Conservation (phyloP, 257 asterid species). For the Lycium barbarum region DNA sequence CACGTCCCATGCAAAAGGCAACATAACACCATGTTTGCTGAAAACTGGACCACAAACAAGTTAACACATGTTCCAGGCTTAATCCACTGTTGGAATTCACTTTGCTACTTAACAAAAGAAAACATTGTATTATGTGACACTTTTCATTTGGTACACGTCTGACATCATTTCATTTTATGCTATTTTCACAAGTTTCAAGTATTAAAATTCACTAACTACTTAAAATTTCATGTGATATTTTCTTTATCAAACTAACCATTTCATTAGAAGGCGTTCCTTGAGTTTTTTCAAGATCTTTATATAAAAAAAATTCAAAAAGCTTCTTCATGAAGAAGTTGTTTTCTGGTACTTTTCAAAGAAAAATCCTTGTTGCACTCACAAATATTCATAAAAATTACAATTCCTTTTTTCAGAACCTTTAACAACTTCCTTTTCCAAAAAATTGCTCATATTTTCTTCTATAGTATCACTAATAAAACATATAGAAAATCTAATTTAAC, state of each 20-base stretch:
- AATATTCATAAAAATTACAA: neutral
- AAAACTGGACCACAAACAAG: neutral
- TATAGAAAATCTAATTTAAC: too few relatives aligned
- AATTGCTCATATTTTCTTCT: neutral
- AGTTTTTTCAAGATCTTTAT: neutral
- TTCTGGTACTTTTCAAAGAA: neutral
- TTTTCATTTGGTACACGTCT: neutral
- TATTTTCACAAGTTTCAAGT: neutral
- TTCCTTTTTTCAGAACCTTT: neutral
- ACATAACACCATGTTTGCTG: conserved; percentile 5
- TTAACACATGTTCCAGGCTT: neutral
- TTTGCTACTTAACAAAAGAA: conserved; percentile 10
- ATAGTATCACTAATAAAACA: neutral
- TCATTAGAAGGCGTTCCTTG: neutral
- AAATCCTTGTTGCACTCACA: neutral
- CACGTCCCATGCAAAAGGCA: neutral
- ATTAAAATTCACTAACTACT: neutral
- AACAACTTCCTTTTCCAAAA: neutral
- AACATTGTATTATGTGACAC: neutral
- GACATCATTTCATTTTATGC: neutral
- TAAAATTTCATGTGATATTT: neutral
- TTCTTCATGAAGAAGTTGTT: neutral
- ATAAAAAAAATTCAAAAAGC: neutral
- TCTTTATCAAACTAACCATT: neutral
- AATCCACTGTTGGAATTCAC: conserved; percentile 1